phyloP scores from a whole-genome alignment of 768 basidiomycete genomes.

The Auricularia cornea region DNA sequence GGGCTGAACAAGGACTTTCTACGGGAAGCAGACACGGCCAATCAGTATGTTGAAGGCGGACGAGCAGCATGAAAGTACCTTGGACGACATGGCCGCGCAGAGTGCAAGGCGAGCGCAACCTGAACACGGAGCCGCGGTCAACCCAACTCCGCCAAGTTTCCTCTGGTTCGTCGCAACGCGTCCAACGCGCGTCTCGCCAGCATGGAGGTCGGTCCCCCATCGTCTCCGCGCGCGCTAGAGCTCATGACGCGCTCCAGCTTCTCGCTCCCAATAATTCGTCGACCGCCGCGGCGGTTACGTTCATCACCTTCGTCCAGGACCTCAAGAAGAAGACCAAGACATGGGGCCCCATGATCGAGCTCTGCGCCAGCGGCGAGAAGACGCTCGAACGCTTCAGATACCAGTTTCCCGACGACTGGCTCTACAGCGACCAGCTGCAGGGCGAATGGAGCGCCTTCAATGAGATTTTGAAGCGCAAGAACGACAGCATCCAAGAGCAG shows the following conservation, averaged over 20 bases:
- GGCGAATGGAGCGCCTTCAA: conserved; percentile 99
- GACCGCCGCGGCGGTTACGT: conserved; percentile 95
- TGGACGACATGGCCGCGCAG: background rate
- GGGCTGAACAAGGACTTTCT: conserved; percentile 91
- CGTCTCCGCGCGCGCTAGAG: background rate
- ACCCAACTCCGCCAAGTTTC: background rate
- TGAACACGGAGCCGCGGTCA: background rate
- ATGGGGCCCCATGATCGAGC: conserved; percentile 95
- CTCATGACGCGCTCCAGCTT: background rate
- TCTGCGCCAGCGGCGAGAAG: conserved; percentile 92
- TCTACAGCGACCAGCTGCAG: conserved; percentile 93
- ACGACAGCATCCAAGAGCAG: conserved; percentile 97
- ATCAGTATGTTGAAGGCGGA: background rate
- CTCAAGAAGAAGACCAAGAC: conserved; percentile 92
- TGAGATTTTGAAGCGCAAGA: conserved; percentile 96
- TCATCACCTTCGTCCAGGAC: conserved; percentile 99
- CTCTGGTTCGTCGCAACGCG: background rate
- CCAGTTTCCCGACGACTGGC: conserved; percentile 95
- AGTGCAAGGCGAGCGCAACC: background rate
- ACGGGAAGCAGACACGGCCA: background rate
- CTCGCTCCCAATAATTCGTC: conserved; percentile 40
- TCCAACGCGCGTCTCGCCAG: background rate
- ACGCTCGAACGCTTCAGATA: conserved; percentile 94
- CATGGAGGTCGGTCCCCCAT: conserved; percentile 33
- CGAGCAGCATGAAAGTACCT: background rate